Evolutionary conservation across 306 rosid species (phyloP).

Genomic region (Potentilla sterilis): DNA sequence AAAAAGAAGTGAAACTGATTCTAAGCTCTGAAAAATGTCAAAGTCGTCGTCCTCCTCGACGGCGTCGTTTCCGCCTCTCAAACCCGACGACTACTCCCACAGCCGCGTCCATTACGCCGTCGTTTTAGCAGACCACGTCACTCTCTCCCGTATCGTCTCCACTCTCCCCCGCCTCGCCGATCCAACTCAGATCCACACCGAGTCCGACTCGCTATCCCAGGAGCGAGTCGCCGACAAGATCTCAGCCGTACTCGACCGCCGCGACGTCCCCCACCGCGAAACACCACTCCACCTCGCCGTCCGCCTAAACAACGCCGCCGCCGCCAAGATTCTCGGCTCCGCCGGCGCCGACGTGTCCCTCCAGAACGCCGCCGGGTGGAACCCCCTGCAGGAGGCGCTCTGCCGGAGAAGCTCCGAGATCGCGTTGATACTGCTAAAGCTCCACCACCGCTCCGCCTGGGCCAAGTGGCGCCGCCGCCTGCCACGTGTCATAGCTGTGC

Average conservation of each 20-base stretch:
- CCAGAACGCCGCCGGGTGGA: conserved; percentile 85
- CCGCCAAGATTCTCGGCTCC: conserved; percentile 54
- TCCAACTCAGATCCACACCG: conserved; percentile 58
- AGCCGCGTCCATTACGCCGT: conserved; percentile 89
- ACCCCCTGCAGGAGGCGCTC: conserved; percentile 81
- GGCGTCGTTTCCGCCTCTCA: conserved; percentile 50
- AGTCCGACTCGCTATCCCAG: conserved; percentile 76
- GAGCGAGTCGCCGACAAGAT: conserved; percentile 72
- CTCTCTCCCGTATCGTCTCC: conserved; percentile 57
- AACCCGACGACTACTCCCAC: conserved; percentile 60
- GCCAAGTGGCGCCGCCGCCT: conserved; percentile 91
- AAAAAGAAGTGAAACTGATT: too few species aligned
- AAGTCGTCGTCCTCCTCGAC: conserved; percentile 42
- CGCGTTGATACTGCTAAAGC: conserved; percentile 56
- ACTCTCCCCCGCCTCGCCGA: conserved; percentile 69
- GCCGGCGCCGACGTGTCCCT: conserved; percentile 86
- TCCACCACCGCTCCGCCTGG: conserved; percentile 86
- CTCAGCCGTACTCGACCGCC: conserved; percentile 70
- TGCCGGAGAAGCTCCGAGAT: conserved; percentile 79
- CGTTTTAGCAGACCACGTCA: conserved; percentile 45
- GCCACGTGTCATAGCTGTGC: conserved; percentile 72
- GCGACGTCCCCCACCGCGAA: conserved; percentile 78
- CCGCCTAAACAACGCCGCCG: conserved; percentile 51
- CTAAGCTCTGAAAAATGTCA: conserved; percentile 65
- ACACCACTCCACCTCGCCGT: conserved; percentile 94